These are phyloP conservation scores for Draba incana DNA, from an alignment of 345 rosid genomes.

Conservation along the genomic window DNA sequence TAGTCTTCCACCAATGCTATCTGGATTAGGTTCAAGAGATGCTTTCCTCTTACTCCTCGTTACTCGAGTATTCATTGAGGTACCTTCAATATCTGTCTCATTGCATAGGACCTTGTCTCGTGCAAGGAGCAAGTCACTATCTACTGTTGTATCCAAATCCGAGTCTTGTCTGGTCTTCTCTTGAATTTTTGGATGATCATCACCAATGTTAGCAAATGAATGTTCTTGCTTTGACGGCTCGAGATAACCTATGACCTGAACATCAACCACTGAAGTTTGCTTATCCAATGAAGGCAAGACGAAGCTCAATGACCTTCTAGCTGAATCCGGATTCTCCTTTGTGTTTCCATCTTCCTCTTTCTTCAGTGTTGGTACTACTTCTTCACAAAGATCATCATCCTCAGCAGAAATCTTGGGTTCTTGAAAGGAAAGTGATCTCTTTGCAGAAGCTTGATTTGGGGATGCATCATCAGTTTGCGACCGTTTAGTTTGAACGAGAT, in stretches of 20 bases:
- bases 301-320: conserved; percentile 24
- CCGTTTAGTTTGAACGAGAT: conserved; percentile 65
- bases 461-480: conserved; percentile 37
- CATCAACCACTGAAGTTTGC: background rate
- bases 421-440: conserved; percentile 66
- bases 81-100: background rate
- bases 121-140: background rate
- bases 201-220: background rate
- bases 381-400: conserved; percentile 15
- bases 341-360: conserved; percentile 27
- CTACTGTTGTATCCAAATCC: background rate
- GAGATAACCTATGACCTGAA: conserved; percentile 8
- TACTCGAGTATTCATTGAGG: conserved; percentile 12
- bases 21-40: conserved; percentile 40
- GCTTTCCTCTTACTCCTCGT: conserved; percentile 30
- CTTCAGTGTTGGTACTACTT: conserved; percentile 20
- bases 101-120: background rate
- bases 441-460: conserved; percentile 56
- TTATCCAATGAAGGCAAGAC: conserved; percentile 26
- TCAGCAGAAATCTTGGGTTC: conserved; percentile 17
- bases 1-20: conserved; percentile 53
- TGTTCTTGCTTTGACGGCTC: background rate
- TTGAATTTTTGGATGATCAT: conserved; percentile 1
- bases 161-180: background rate
- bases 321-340: conserved; percentile 21